Base-by-base conservation (phyloP, 2,329 filamentous ascomycete genomes). In the Fusarium circinatum region DNA sequence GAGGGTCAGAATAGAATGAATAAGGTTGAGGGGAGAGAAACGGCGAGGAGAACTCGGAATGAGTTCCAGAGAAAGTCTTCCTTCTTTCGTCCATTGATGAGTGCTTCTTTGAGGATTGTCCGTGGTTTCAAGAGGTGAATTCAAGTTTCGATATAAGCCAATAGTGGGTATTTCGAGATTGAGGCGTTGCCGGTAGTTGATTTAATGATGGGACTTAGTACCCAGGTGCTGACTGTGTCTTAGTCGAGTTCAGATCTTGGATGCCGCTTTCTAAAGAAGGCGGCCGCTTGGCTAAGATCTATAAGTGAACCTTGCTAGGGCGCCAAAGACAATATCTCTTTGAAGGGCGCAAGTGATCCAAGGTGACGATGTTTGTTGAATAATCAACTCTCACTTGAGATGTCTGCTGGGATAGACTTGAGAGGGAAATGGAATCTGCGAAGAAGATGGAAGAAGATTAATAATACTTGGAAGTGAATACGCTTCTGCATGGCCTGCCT, bases 11-110 rank as follows among this genome's bases (percentile, higher is more conserved):
- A 64, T 76, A 78, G 44, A 68, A 70, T 15, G 55, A 56, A 58
- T 77, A 75, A 6, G 75, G 67, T 20, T 71, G 66, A n/a, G 65
- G 64, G 20, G 76, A 70, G 20, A 70, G 64, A 17, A 55, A 51
- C n/a, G 65, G 68, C 24, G 67, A 58, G 49, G 66, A 54, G 62
- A 64, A 68, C 54, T 54, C 54, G 34, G 56, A 62, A 51, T 63
- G 61, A 44, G 73, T 54, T 22, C 56, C 44, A 58, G 60, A 59
- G 52, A 60, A 62, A 47, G 65, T 57, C 48, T 62, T 63, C 47
- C 56, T 64, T 58, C 61, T 61, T 61, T 67, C 57, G 7, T 60
- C 55, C 57, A 70, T 47, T 56, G 58, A 56, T 36, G 64, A n/a
- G 52, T 51, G 26, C 34, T 54, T 65, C 76, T 71, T 75, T 36